These are phyloP conservation scores for Blastobotrys elegans DNA, from an alignment of 1,139 yeast genomes.

Conservation along the genomic window DNA sequence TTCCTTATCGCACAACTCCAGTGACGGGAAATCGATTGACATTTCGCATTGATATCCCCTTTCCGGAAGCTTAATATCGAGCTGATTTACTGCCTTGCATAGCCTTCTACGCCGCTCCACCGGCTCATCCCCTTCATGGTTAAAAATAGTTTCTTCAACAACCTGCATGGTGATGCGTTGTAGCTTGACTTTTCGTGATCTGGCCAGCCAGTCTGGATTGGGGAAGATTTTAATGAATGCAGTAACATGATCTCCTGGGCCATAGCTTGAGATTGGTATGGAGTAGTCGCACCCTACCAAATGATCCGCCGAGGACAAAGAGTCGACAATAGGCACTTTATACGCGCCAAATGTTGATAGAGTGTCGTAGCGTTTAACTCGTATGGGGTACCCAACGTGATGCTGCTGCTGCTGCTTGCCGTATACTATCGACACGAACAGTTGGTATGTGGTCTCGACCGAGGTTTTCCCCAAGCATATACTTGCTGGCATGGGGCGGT, in stretches of 20 bases:
- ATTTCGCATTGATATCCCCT: conserved; percentile 30
- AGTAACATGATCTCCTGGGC: conserved; percentile 36
- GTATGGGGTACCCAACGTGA: conserved; percentile 34
- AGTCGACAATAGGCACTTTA: conserved; percentile 30
- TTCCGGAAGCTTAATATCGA: conserved; percentile 30
- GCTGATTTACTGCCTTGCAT: conserved; percentile 29
- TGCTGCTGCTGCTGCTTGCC: conserved; percentile 25
- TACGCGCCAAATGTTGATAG: conserved; percentile 38
- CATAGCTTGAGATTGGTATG: conserved; percentile 36
- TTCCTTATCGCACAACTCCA: conserved; percentile 28
- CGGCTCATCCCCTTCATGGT: conserved; percentile 32
- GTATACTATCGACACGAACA: conserved; percentile 32
- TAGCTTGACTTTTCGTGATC: conserved; percentile 35
- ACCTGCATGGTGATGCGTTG: conserved; percentile 35
- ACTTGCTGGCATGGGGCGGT: conserved; percentile 35
- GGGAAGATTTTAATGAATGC: conserved; percentile 32
- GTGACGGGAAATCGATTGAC: conserved; percentile 31
- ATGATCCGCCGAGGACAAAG: conserved; percentile 34
- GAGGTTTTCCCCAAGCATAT: conserved; percentile 32
- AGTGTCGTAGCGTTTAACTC: conserved; percentile 37
- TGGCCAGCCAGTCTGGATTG: conserved; percentile 35
- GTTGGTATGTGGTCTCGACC: conserved; percentile 34
- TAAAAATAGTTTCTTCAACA: conserved; percentile 34
- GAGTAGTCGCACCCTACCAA: conserved; percentile 35
- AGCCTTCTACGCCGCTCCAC: conserved; percentile 31